Evolutionary conservation across 2,329 filamentous ascomycete genomes (phyloP).

Genomic region (Beauveria pseudobassiana): DNA sequence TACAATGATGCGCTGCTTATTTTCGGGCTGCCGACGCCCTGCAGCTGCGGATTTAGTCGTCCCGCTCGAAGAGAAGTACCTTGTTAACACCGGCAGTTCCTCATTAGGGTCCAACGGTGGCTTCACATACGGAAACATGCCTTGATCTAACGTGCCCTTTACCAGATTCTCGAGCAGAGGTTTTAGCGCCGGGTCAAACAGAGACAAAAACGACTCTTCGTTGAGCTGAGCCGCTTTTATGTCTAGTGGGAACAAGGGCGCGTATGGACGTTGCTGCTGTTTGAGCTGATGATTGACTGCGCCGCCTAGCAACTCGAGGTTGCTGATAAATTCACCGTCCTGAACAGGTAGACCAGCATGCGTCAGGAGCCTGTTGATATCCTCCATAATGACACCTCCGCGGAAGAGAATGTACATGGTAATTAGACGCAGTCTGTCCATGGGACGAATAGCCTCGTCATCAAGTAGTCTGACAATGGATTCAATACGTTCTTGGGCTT

Average conservation of each 20-base stretch:
- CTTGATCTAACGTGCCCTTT: slow-evolving; percentile 58
- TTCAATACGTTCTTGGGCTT: slow-evolving; percentile 83
- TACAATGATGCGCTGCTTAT: slow-evolving; percentile 81
- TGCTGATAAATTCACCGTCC: slow-evolving; percentile 66
- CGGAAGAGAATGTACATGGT: slow-evolving; percentile 80
- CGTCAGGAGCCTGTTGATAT: slow-evolving; percentile 74
- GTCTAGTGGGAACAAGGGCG: slow-evolving; percentile 67
- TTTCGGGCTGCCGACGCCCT: slow-evolving; percentile 64
- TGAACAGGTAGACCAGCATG: slow-evolving; percentile 72
- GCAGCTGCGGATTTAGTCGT: slow-evolving; percentile 89
- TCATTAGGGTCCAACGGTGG: slow-evolving; percentile 58
- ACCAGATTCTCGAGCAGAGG: slow-evolving; percentile 71
- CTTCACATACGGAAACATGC: slow-evolving; percentile 64
- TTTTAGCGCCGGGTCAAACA: slow-evolving; percentile 77
- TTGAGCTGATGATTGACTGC: slow-evolving; percentile 63
- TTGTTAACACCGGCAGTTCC: slow-evolving; percentile 46
- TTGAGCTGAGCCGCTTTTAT: slow-evolving; percentile 43
- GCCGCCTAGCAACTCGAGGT: slow-evolving; percentile 75
- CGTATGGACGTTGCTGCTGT: slow-evolving; percentile 59
- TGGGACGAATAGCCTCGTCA: slow-evolving; percentile 62
- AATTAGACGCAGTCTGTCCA: slow-evolving; percentile 78
- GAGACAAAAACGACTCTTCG: slow-evolving; percentile 79
- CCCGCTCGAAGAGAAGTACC: slow-evolving; percentile 79
- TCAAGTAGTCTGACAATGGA: slow-evolving; percentile 83
- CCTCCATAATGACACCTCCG: slow-evolving; percentile 75